Percentiles rank a stretch among this genome's conserved stretches.
phyloP scores from a whole-genome alignment of 169 alveolate species.

The Plasmodium falciparum region DNA sequence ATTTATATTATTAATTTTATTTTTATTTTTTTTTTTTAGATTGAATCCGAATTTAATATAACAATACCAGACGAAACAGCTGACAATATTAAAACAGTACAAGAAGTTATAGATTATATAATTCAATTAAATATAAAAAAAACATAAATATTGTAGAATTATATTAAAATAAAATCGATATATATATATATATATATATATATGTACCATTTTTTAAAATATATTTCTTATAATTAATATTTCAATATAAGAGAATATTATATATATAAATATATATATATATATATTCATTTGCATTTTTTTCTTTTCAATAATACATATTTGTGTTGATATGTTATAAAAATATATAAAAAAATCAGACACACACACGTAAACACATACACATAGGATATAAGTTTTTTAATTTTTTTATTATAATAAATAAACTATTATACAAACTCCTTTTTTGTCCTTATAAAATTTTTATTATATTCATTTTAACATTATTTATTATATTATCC shows the following conservation, averaged over 20 bases:
- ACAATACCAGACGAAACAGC: conserved; percentile 77
- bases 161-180: no score
- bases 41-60: conserved; percentile 75
- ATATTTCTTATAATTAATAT: not conserved
- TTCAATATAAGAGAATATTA: no score
- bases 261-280: no score
- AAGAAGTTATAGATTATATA: conserved; percentile 72
- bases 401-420: no score
- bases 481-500: no score
- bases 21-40: conserved; percentile 16
- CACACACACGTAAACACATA: no score
- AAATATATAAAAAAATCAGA: not conserved
- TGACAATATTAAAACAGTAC: conserved; percentile 67
- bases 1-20: not conserved
- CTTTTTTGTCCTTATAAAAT: no score
- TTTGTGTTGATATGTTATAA: conserved; percentile 13
- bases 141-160: conserved; percentile 2
- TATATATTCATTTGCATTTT: no score
- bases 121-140: conserved; percentile 65
- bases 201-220: not conserved
- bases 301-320: not conserved
- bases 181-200: not conserved
- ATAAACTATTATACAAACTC: no score
- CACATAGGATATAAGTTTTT: no score
- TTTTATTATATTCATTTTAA: no score